These are phyloP conservation scores for Pleoardoris graminearum DNA, from an alignment of 2,329 filamentous ascomycete species.

Conservation along the genomic window DNA sequence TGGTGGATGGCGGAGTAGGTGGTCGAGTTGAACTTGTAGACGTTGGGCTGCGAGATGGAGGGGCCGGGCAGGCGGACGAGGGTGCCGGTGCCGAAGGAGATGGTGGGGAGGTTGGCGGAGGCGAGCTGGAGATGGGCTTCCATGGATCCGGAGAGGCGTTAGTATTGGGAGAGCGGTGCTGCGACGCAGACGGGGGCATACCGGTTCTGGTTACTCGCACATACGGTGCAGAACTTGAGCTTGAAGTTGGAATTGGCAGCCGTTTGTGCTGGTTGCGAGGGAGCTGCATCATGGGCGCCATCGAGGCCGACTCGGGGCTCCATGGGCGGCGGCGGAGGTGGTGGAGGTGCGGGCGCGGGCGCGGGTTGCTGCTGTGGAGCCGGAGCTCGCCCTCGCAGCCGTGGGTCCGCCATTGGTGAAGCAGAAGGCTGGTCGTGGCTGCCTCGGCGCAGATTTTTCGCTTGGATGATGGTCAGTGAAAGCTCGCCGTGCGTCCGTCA, in stretches of 20 bases:
- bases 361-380: slow-evolving; percentile 27
- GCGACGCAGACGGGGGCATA: slow-evolving; percentile 51
- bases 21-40: slow-evolving; percentile 97
- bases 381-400: slow-evolving; percentile 53
- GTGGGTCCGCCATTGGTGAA: slow-evolving; percentile 51
- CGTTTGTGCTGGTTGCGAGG: slow-evolving; percentile 25
- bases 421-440: background rate
- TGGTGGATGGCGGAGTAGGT: slow-evolving; percentile 95
- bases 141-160: slow-evolving; percentile 70
- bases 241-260: slow-evolving; percentile 66
- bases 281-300: slow-evolving; percentile 30
- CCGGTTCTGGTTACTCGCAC: slow-evolving; percentile 97
- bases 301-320: slow-evolving; percentile 42
- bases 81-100: slow-evolving; percentile 95
- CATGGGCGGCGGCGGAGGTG: slow-evolving; percentile 50
- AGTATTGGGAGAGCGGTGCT: no score
- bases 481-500: slow-evolving; percentile 4
- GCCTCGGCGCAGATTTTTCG: slow-evolving; percentile 28
- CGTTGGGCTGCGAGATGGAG: slow-evolving; percentile 88
- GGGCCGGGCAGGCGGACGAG: slow-evolving; percentile 92
- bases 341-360: slow-evolving; percentile 55
- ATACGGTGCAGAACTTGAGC: slow-evolving; percentile 97
- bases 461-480: slow-evolving; percentile 24
- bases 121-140: slow-evolving; percentile 96
- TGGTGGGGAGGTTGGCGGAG: slow-evolving; percentile 83